phyloP scores from a whole-genome alignment of 2,329 filamentous ascomycete species.

The Cladosporium sp. region DNA sequence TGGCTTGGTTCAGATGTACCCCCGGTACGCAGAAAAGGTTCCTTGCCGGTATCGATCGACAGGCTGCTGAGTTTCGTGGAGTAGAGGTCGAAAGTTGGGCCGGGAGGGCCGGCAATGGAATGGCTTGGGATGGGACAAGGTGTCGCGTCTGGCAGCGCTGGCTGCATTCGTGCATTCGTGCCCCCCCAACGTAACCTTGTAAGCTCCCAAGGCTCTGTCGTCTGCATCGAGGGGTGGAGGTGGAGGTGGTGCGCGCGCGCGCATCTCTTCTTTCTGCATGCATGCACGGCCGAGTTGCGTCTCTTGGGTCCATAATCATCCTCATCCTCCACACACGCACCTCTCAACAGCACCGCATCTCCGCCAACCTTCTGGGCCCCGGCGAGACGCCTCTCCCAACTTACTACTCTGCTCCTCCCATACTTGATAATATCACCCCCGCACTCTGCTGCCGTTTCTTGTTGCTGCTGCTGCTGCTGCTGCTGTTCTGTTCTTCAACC shows the following conservation, averaged over 20 bases:
- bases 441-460: neutral
- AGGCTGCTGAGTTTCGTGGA: neutral
- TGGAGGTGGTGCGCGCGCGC: neutral
- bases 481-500: slow-evolving; percentile 12
- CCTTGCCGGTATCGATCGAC: slow-evolving; percentile 12
- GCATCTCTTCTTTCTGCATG: neutral
- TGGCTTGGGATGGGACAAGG: slow-evolving; percentile 3
- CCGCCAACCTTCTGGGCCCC: slow-evolving; percentile 18
- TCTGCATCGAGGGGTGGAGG: too few relatives aligned
- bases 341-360: slow-evolving; percentile 17
- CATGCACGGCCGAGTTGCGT: slow-evolving; percentile 12
- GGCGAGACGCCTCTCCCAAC: neutral
- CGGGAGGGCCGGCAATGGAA: slow-evolving; percentile 8
- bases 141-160: slow-evolving; percentile 12
- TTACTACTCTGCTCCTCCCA: neutral
- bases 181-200: slow-evolving; percentile 12
- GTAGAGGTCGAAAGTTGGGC: neutral
- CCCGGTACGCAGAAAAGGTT: slow-evolving; percentile 15
- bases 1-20: slow-evolving; percentile 19
- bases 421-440: slow-evolving; percentile 14
- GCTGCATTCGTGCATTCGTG: slow-evolving; percentile 7
- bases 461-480: slow-evolving; percentile 14
- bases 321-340: slow-evolving; percentile 7
- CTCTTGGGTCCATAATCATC: slow-evolving; percentile 15
- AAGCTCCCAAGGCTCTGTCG: neutral